Evolutionary conservation across 2,329 filamentous ascomycete genomes (phyloP), one percentile per base, ranked within the genome.

Genomic region (Graphilbum sp.): DNA sequence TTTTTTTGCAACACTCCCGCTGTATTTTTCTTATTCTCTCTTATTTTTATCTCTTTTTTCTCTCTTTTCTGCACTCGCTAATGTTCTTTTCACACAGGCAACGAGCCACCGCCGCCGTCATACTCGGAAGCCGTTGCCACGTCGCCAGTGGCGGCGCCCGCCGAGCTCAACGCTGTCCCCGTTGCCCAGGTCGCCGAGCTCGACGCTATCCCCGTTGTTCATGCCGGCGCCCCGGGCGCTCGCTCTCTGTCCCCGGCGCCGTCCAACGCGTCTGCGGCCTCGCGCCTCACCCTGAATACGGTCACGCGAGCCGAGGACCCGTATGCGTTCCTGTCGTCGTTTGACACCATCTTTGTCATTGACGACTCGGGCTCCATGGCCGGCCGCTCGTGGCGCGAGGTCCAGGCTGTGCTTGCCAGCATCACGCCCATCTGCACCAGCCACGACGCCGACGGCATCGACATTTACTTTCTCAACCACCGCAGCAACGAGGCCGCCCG

Each of bases 291-390:
- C 4, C 20, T 29, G 27, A 46, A 52, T n/a, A 53, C 46, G 32
- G 47, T 61, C 43, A 55, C 54, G 7, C 57, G 54, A 9, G 56
- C 59, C 18, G 76, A 85, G 47, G 78, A 85, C 49, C 70, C 66
- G 2, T 90, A 83, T 52, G 69, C 75, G 2, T 93, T 93, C 53
- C 73, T 96, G 5, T 55, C 60, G 32, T 66, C 66, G 15, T 95
- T 94, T 53, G 85, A 96, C 59, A 95, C 86, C 24, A 60, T 88
- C 40, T 87, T 96, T 54, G 60, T 96, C 2, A 84, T 96, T 52
- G 88, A 96, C 53, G 88, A 96, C 61, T 86, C 79, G n/a, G 73
- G 75, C 5, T 87, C 79, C 48, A 96, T 96, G 88, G 62, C 64
- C 1, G 83, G 79, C 15, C 52, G 61, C n/a, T 69, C 67, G 18